Conservation (phyloP, 169 alveolate species). For the Plasmodium inui region DNA sequence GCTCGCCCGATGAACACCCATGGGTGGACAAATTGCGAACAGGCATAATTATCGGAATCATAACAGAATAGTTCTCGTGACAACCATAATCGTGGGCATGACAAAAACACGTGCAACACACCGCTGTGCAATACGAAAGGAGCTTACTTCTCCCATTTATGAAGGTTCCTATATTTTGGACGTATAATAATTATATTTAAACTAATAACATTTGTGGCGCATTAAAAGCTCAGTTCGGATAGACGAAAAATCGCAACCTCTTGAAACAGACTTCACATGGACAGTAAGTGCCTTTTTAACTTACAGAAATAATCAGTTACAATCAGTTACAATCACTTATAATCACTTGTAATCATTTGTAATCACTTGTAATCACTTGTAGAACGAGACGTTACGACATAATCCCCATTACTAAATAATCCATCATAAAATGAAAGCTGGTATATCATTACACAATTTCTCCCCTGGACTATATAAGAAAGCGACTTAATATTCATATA, state of each 20-base stretch:
- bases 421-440: background rate
- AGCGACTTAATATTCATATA: background rate
- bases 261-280: background rate
- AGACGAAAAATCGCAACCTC: background rate
- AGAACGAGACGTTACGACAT: background rate
- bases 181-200: background rate
- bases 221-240: background rate
- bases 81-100: background rate
- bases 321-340: background rate
- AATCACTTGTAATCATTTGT: background rate
- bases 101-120: background rate
- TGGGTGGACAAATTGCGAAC: background rate
- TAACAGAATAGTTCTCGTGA: background rate
- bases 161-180: slow-evolving; percentile 7
- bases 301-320: background rate
- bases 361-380: background rate
- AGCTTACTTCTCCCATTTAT: background rate
- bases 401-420: background rate
- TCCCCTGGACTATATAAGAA: background rate
- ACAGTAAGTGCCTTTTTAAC: background rate
- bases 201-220: slow-evolving; percentile 2
- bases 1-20: background rate
- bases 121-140: background rate
- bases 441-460: background rate
- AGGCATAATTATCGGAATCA: background rate